Evolutionary conservation across 1,284 basidiomycete genomes (phyloP), one percentile per base, ranked within the genome.

Genomic region (Malassezia psittaci): DNA sequence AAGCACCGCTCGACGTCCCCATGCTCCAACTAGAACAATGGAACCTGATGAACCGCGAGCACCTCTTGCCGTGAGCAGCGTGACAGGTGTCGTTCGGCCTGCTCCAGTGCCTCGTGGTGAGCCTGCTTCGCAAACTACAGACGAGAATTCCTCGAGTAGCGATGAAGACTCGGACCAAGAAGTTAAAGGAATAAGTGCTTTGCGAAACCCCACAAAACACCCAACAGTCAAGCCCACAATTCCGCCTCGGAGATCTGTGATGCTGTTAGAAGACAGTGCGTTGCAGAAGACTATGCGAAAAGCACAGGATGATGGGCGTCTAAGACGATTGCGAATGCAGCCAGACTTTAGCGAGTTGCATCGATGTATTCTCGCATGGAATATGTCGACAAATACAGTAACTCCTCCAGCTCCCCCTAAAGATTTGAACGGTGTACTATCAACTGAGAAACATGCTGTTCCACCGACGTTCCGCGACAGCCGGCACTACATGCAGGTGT

Each of bases 321-420:
- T 63, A 47, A 82, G 81, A 41, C 81, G 83, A 29, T 77, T 85
- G 62, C 83, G 90, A 11, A 80, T 90, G 63, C 85, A 83, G 64
- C 90, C 90, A 0, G 85, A 96, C 70, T 80, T 91, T 33, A 83
- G 83, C 12, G 80, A 79, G 12, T 81, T 98, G 18, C 87, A 93
- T 74, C 82, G 83, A 38, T 79, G 80, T n/a, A 79, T 98, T 37
- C 77, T 98, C 1, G 83, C 85, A 0, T 98, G 93, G 93, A 79
- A 87, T 73, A 89, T 90, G 59, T 80, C 85, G 48, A 81, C 87
- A 61, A 76, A 76, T 1, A 86, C 84, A 10, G 35, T 12, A 8
- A n/a, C 32, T 77, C 81, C 8, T 18, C 47, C 54, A 16, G 76
- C 79, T 10, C 72, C 76, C 1, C 77, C 75, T 9, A 68, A 75